Percentiles rank a stretch among this genome's conserved stretches.
Evolutionary conservation across 805 yeast species (phyloP).

Genomic region (Debaryomyces hansenii): DNA sequence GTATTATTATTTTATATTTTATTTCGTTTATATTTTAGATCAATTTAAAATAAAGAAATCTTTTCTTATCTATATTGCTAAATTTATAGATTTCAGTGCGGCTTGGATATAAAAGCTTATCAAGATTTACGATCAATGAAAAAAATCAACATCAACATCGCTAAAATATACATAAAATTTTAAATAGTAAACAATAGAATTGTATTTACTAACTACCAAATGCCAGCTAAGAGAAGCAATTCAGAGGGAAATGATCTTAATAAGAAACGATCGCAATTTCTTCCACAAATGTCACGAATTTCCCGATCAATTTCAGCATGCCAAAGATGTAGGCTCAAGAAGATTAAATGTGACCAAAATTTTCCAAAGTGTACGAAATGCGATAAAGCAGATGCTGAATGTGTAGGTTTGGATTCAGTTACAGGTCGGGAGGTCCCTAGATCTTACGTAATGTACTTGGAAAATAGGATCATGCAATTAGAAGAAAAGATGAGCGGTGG

Average conservation of each 20-base stretch:
- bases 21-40: background rate
- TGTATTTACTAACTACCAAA: background rate
- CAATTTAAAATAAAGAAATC: no score
- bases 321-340: conserved; percentile 72
- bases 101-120: no score
- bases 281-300: conserved; percentile 32
- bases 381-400: conserved; percentile 62
- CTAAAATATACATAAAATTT: no score
- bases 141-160: no score
- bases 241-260: background rate
- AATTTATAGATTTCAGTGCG: no score
- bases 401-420: conserved; percentile 84
- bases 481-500: conserved; percentile 48
- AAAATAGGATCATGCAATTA: conserved; percentile 58
- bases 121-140: no score
- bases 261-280: conserved; percentile 1
- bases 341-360: conserved; percentile 65
- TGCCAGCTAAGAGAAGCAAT: conserved; percentile 6
- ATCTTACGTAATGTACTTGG: conserved; percentile 71
- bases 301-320: conserved; percentile 81
- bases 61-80: no score
- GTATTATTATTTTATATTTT: background rate
- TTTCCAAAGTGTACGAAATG: conserved; percentile 70
- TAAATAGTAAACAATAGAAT: no score
- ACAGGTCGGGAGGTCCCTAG: conserved; percentile 87